Evolutionary conservation across 495 filamentous ascomycete species (phyloP).

Genomic region (Elasticomyces elasticus): DNA sequence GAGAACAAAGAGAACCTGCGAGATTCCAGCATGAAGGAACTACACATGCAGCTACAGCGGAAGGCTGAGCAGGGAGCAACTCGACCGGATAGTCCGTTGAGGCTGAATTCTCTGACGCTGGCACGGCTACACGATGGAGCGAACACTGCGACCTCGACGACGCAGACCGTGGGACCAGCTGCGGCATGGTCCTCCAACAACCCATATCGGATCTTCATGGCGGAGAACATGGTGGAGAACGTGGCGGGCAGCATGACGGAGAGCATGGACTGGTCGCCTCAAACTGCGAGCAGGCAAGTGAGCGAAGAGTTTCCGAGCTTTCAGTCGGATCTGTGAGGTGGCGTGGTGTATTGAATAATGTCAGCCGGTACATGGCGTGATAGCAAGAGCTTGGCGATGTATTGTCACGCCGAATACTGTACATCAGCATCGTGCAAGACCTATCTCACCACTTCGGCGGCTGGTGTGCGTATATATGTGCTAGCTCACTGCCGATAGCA

Average conservation of each 20-base stretch:
- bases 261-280: too few species aligned
- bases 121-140: slow-evolving; percentile 6
- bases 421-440: too few species aligned
- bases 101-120: slow-evolving; percentile 3
- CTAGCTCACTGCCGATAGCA: too few species aligned
- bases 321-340: background rate
- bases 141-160: background rate
- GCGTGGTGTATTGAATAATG: too few species aligned
- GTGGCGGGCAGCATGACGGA: too few species aligned
- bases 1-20: background rate
- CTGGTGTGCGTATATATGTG: too few species aligned
- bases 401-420: too few species aligned
- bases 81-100: background rate
- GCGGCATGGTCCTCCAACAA: background rate
- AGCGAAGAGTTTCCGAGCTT: background rate
- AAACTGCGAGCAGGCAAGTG: background rate
- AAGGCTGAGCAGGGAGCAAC: background rate
- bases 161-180: background rate
- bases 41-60: background rate
- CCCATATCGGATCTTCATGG: background rate
- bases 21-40: background rate
- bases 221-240: background rate
- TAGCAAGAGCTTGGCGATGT: too few species aligned
- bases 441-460: too few species aligned
- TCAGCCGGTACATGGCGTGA: too few species aligned